phyloP scores from a whole-genome alignment of 2,329 filamentous ascomycete species.

The Aaosphaeria pasadenensis region DNA sequence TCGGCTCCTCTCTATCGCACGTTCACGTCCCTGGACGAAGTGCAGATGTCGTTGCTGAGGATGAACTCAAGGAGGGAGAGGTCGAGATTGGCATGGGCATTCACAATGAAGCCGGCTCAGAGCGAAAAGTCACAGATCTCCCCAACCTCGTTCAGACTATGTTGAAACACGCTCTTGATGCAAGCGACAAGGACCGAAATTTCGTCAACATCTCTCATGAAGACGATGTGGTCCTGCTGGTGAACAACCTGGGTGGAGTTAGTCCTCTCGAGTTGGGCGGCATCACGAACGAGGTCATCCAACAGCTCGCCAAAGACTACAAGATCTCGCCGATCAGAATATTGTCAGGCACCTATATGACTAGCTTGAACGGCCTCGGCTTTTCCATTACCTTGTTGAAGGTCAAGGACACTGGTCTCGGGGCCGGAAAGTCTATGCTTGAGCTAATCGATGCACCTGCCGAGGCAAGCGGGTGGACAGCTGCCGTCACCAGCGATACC shows the following conservation, averaged over 20 bases:
- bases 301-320: slow-evolving; percentile 58
- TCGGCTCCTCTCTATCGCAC: slow-evolving; percentile 81
- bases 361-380: slow-evolving; percentile 67
- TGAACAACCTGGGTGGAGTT: slow-evolving; percentile 75
- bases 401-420: slow-evolving; percentile 58
- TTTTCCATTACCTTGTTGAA: slow-evolving; percentile 68
- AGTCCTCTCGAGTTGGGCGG: slow-evolving; percentile 70
- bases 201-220: slow-evolving; percentile 62
- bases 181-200: slow-evolving; percentile 64
- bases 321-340: slow-evolving; percentile 61
- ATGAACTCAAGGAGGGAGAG: slow-evolving; percentile 59
- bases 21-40: slow-evolving; percentile 88
- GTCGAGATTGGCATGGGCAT: slow-evolving; percentile 73
- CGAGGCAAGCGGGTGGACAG: slow-evolving; percentile 66
- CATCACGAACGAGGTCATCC: slow-evolving; percentile 65
- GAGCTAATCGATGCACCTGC: slow-evolving; percentile 66
- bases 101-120: slow-evolving; percentile 61
- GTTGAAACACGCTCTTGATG: slow-evolving; percentile 63
- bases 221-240: slow-evolving; percentile 64
- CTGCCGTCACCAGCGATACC: slow-evolving; percentile 56
- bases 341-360: slow-evolving; percentile 68
- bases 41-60: slow-evolving; percentile 50
- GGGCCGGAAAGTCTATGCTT: slow-evolving; percentile 59
- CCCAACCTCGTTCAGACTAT: slow-evolving; percentile 54
- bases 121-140: slow-evolving; percentile 42